A percentile compares a stretch with the other conserved stretches of the same genome.
Evolutionary conservation across 345 rosid genomes (phyloP).

Genomic region (Syzygium aqueum): DNA sequence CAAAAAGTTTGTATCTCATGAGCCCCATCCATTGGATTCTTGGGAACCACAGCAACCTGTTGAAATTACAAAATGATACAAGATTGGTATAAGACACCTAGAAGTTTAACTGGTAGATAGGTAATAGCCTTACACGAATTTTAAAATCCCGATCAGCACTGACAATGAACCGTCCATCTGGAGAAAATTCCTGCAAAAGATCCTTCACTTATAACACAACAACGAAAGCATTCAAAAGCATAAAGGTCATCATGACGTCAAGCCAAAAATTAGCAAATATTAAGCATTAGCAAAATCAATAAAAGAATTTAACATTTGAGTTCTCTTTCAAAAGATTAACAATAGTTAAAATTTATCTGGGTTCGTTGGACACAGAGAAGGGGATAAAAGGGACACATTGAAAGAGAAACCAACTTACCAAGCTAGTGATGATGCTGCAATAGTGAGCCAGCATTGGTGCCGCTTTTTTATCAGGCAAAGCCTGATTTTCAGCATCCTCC

Average conservation of each 20-base stretch:
- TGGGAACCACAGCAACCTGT: slow-evolving; percentile 78
- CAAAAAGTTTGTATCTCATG: slow-evolving; percentile 94
- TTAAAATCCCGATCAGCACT: slow-evolving; percentile 89
- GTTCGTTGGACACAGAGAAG: neutral
- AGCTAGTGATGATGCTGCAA: slow-evolving; percentile 90
- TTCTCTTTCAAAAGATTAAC: neutral
- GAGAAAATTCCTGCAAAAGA: slow-evolving; percentile 72
- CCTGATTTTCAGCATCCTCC: slow-evolving; percentile 25
- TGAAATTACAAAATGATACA: neutral
- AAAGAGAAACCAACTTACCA: slow-evolving; percentile 27
- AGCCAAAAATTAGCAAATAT: neutral
- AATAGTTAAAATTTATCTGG: neutral
- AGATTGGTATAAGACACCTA: slow-evolving; percentile 3
- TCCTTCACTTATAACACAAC: neutral
- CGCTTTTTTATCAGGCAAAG: slow-evolving; percentile 43
- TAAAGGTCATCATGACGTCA: neutral
- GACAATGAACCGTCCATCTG: slow-evolving; percentile 61
- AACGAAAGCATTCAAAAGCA: neutral
- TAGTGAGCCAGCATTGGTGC: slow-evolving; percentile 76
- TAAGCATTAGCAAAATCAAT: neutral
- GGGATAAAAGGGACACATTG: neutral
- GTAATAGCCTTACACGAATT: slow-evolving; percentile 59
- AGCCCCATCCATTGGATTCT: slow-evolving; percentile 78
- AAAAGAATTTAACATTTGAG: neutral
- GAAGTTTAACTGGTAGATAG: neutral